Evolutionary conservation across 345 rosid genomes (phyloP), one percentile per base, ranked within the genome.

Genomic region (Salix udensis): DNA sequence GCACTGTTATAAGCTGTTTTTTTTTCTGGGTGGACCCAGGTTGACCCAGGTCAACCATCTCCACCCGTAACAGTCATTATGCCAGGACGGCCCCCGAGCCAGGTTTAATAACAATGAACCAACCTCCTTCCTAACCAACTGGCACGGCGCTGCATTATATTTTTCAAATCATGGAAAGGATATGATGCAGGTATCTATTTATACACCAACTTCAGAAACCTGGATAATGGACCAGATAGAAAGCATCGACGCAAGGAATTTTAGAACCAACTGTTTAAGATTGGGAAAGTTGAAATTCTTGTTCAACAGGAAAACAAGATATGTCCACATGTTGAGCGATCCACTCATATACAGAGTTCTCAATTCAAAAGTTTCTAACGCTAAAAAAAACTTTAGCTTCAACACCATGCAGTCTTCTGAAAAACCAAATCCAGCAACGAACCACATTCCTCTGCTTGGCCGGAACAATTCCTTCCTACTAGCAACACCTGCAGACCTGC

Each of bases 401-500:
- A 74, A 68, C 77, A 79, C 50, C 76, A 80, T 60, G 74, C 80
- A 76, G 77, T 66, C 83, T n/a, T 42, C 62, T n/a, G 31, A 74
- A 72, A 77, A 77, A 78, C 70, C 55, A 74, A 82, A 74, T 75
- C 69, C 76, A 85, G 61, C 73, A 72, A 16, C 68, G 58, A 55
- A 81, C 66, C 73, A 75, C 53, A 65, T 67, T 68, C 76, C 78
- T 69, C 72, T n/a, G 76, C 88, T 46, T 60, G 75, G 70, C 81
- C 46, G 79, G 73, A 65, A 73, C 44, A 66, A 72, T 61, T 77
- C 78, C 82, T 76, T 73, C 82, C 75, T 23, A 80, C 16, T 80
- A 37, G 82, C 71, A 74, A 80, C 80, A 80, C 86, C 88, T 85
- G 88, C 88, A 77, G 79, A 87, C 85, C 86, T 87, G 86, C 84